Percentiles rank a stretch among this genome's conserved stretches.
Conservation (phyloP, 768 basidiomycete genomes). For the Arthromyces matolae region DNA sequence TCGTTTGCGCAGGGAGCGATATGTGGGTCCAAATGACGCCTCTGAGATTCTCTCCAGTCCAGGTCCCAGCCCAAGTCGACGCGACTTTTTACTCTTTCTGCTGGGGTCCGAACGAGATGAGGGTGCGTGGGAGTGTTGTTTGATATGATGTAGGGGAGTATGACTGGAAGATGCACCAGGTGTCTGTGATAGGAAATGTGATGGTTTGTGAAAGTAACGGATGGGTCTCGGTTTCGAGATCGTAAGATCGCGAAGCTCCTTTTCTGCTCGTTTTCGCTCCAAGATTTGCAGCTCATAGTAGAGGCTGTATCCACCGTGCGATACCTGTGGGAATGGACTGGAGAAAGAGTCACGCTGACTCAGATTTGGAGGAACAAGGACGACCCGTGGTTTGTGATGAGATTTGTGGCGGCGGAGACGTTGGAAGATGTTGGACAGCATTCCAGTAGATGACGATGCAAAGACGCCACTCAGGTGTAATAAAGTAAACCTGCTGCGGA, state of each 20-base stretch:
- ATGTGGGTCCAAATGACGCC: background rate
- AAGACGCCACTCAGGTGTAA: no score
- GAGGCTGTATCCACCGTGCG: constrained; percentile 37
- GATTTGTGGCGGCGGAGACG: constrained; percentile 19
- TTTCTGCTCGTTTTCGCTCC: constrained; percentile 12
- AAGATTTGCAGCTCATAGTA: constrained; percentile 31
- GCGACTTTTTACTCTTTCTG: background rate
- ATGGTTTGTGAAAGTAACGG: constrained; percentile 1
- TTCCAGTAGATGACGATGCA: constrained; percentile 7
- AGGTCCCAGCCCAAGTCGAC: background rate
- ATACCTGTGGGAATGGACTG: constrained; percentile 37
- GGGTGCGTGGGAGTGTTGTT: background rate
- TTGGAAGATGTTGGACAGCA: constrained; percentile 30
- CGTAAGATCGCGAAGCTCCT: constrained; percentile 3
- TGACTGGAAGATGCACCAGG: constrained; percentile 15
- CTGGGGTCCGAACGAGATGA: background rate
- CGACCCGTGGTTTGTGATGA: constrained; percentile 7
- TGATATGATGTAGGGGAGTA: constrained; percentile 23
- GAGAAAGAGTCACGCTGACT: constrained; percentile 33
- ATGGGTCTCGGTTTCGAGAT: constrained; percentile 8
- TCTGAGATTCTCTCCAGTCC: constrained; percentile 4
- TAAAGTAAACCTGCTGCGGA: no score
- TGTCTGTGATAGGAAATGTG: constrained; percentile 13
- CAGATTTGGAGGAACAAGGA: constrained; percentile 31
- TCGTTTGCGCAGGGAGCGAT: constrained; percentile 8